phyloP scores from a whole-genome alignment of 768 basidiomycete species.

The Suillus placidus region DNA sequence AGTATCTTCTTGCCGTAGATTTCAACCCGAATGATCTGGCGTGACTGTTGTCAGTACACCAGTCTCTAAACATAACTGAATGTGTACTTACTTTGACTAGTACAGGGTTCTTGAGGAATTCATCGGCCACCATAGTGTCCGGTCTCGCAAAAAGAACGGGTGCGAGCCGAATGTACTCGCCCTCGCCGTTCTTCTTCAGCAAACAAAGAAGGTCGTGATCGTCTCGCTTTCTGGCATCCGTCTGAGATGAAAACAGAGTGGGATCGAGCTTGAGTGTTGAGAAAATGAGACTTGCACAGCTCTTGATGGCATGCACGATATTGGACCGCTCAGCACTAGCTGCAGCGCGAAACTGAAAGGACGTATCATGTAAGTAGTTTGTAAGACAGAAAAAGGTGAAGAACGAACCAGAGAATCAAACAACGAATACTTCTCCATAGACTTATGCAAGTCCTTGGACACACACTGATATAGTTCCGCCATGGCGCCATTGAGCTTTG shows the following conservation, averaged over 20 bases:
- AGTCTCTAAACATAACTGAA: no score
- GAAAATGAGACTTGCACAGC: not conserved
- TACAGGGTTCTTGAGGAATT: not conserved
- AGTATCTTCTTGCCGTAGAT: not conserved
- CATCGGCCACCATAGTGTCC: not conserved
- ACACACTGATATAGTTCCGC: no score
- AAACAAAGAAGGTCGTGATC: not conserved
- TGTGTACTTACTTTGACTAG: conserved; percentile 3
- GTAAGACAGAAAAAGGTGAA: no score
- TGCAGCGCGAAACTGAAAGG: not conserved
- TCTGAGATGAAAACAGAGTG: not conserved
- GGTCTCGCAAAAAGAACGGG: not conserved
- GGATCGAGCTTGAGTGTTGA: not conserved
- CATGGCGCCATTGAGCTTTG: no score
- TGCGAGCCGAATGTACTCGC: not conserved
- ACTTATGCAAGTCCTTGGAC: no score
- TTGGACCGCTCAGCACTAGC: not conserved
- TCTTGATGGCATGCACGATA: not conserved
- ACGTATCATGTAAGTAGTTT: no score
- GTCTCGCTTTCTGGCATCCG: not conserved
- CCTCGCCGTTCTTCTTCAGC: not conserved
- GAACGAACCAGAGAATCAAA: no score
- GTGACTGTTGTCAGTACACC: not conserved
- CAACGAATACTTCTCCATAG: no score
- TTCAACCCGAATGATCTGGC: not conserved